Percentiles rank a stretch among this genome's conserved stretches.
Conservation (phyloP, 1,139 yeast genomes). For the Debaryomyces sp. region DNA sequence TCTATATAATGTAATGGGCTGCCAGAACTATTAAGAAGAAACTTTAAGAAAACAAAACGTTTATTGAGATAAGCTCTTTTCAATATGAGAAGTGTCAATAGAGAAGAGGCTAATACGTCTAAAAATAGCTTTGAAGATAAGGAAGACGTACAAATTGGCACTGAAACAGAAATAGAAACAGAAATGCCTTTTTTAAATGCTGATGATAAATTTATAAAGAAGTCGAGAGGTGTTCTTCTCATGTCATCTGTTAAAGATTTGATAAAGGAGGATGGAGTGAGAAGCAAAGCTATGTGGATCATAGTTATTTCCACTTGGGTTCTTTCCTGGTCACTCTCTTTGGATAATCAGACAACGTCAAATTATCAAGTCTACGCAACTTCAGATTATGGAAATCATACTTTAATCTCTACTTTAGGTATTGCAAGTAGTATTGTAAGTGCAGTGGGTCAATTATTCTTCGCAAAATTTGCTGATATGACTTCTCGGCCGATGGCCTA, state of each 20-base stretch:
- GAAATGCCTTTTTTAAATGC: background rate
- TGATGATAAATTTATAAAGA: background rate
- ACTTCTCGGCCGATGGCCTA: conserved; percentile 32
- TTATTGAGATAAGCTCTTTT: background rate
- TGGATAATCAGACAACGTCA: conserved; percentile 37
- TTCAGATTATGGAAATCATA: conserved; percentile 24
- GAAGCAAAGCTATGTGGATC: conserved; percentile 10
- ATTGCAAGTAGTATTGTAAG: conserved; percentile 30
- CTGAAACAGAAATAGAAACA: no score
- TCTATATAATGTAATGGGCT: no score
- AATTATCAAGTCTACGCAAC: conserved; percentile 25
- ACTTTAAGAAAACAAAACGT: no score
- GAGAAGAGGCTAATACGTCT: no score
- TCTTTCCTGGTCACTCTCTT: conserved; percentile 37
- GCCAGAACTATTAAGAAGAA: no score
- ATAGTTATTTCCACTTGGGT: conserved; percentile 24
- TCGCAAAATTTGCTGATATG: conserved; percentile 34
- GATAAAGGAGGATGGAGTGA: conserved; percentile 23
- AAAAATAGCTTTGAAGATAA: no score
- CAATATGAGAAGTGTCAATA: background rate
- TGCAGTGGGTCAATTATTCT: conserved; percentile 28
- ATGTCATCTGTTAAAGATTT: conserved; percentile 12
- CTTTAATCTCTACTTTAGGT: conserved; percentile 30
- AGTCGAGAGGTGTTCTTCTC: conserved; percentile 14
- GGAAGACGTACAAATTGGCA: no score